These are phyloP conservation scores for Boletus huronensis DNA, from an alignment of 768 basidiomycete genomes.

Conservation along the genomic window DNA sequence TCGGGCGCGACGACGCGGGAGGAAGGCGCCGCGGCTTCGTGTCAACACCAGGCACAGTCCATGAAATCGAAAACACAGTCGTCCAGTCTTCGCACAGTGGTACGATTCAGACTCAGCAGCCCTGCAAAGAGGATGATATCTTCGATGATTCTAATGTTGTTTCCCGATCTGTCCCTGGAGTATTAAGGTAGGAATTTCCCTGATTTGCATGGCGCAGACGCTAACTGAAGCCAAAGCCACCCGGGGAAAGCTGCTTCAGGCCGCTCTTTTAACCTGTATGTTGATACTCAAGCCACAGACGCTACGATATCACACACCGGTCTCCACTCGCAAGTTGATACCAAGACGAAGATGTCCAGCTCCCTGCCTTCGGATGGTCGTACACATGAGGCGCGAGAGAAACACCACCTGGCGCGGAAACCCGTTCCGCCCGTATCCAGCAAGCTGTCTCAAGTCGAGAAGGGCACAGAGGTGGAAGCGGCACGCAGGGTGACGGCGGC, in stretches of 20 bases:
- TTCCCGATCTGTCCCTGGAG: neutral
- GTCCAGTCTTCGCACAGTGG: neutral
- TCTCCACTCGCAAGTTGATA: neutral
- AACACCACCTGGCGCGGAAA: neutral
- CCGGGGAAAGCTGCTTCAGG: neutral
- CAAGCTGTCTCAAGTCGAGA: neutral
- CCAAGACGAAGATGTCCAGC: neutral
- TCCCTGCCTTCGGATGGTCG: neutral
- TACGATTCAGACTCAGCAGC: neutral
- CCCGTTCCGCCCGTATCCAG: neutral
- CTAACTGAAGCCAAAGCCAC: slow-evolving; percentile 3
- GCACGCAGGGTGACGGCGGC: neutral
- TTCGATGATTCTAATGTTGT: neutral
- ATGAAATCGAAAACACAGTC: neutral
- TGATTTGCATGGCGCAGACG: neutral
- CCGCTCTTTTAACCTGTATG: neutral
- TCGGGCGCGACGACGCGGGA: neutral
- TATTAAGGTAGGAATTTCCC: neutral
- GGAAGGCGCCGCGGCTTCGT: neutral
- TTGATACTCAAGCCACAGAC: neutral
- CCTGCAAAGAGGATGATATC: neutral
- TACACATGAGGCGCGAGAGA: neutral
- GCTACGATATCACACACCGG: neutral
- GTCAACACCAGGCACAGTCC: neutral
- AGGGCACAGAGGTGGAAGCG: neutral